Base-by-base conservation (phyloP, 1,139 yeast species). In the Saccharomyces hybrid region DNA sequence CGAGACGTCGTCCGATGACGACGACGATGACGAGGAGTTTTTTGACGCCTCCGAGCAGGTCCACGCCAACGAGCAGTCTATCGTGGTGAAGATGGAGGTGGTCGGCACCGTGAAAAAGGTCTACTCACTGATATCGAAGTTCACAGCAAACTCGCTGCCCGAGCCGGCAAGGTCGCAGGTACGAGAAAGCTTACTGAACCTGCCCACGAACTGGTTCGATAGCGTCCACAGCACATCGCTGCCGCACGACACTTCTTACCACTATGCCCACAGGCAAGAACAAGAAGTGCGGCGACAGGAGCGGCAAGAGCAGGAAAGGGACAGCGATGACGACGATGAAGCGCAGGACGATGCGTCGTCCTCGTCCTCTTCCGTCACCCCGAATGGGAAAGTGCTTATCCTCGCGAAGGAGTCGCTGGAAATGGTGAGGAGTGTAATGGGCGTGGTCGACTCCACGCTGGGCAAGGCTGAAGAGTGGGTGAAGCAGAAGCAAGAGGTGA, bases 321-420 rank as follows among this genome's bases (percentile, higher is more conserved):
- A 19, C 26, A 19, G 19, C 4, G n/a, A 38, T 38, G 44, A 12
- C 24, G 44, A 16, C 44, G 44, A 38, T 9, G 11, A 19, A 38
- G 24, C 11, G 50, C 26, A 16, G 44, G 44, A 38, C 6, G 11
- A 19, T 16, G 24, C 11, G 50, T 31, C 21, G 44, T 46, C 7
- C 32, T 21, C 44, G 24, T 38, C 44, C 44, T 38, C 24, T 24
- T n/a, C 69, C 59, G 58, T 77, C 67, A 69, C 80, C 57, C 73
- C 81, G 28, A 83, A 82, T 64, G 89, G 87, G 48, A 80, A 83
- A 61, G 87, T 89, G 1, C 73, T 93, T 48, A 78, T 87, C 8
- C 76, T 93, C 58, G 97, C 98, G 0, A 86, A 86, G 61, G 99
- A 93, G 70, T 84, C 96, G 0, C 75, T 93, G 54, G 95, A 87